phyloP scores from a whole-genome alignment of 2,329 filamentous ascomycete species.

The Sphaceloma murrayae region DNA sequence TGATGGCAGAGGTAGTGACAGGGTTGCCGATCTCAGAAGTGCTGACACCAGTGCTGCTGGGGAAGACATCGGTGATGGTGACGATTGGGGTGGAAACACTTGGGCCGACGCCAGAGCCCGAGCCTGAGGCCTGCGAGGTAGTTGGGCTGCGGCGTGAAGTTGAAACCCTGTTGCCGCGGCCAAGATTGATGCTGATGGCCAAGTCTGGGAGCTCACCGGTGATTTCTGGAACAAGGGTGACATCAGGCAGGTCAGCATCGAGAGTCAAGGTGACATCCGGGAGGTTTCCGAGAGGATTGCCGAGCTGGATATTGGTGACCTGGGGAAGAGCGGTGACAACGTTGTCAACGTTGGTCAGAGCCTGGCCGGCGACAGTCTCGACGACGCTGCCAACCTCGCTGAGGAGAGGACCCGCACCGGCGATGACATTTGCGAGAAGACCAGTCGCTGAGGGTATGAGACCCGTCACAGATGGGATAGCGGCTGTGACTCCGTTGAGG shows the following conservation, averaged over 20 bases:
- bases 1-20: not conserved
- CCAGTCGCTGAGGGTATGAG: not conserved
- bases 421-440: not conserved
- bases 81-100: not conserved
- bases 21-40: not conserved
- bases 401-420: not conserved
- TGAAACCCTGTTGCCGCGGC: not conserved
- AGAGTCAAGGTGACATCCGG: slow-evolving; percentile 9
- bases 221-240: slow-evolving; percentile 6
- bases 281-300: slow-evolving; percentile 5
- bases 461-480: not conserved
- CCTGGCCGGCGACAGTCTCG: not conserved
- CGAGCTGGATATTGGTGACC: slow-evolving; percentile 4
- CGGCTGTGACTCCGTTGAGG: not conserved
- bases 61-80: not conserved
- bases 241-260: slow-evolving; percentile 4
- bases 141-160: not conserved
- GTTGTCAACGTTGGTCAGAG: slow-evolving; percentile 4
- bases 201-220: slow-evolving; percentile 3
- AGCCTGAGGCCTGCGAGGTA: not conserved
- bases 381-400: not conserved
- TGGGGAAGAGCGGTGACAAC: slow-evolving; percentile 4
- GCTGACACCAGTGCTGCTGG: not conserved
- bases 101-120: not conserved
- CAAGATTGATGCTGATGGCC: slow-evolving; percentile 9